Conservation (phyloP, 2,329 filamentous ascomycete species). For the Orbilia blumenaviensis region DNA sequence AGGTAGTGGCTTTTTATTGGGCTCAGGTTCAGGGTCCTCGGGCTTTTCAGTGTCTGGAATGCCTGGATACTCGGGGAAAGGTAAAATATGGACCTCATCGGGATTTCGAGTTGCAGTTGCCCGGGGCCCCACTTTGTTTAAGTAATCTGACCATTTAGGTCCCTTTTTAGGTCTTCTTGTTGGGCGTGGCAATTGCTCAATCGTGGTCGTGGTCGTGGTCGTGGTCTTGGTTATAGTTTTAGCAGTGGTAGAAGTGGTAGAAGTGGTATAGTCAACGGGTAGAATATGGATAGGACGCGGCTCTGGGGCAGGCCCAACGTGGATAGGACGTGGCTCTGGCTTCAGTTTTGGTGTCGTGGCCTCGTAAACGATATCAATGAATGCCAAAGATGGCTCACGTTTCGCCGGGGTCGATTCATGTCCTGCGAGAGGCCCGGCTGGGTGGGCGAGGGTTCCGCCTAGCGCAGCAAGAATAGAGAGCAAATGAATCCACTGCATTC, state of each 20-base stretch:
- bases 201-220: too few relatives aligned
- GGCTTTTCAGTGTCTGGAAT: background rate
- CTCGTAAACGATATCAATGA: background rate
- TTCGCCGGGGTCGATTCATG: background rate
- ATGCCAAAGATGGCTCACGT: background rate
- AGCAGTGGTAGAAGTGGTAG: too few relatives aligned
- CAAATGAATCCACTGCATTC: conserved; percentile 3
- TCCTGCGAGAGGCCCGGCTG: background rate
- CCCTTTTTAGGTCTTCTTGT: too few relatives aligned
- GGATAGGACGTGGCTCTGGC: background rate
- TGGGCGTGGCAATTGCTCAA: background rate
- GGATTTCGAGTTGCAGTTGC: background rate
- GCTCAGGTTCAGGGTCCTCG: background rate
- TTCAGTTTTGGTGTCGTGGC: background rate
- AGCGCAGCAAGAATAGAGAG: background rate
- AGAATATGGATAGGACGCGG: background rate
- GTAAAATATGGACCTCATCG: background rate
- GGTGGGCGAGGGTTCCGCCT: background rate
- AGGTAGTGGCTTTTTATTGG: background rate
- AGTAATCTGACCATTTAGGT: background rate
- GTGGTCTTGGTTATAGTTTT: background rate
- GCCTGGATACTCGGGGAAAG: background rate
- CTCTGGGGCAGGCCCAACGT: background rate
- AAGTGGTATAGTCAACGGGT: too few relatives aligned
- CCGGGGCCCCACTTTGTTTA: background rate